Conservation (phyloP, 305 asterid genomes). For the Fraxinus nigra region DNA sequence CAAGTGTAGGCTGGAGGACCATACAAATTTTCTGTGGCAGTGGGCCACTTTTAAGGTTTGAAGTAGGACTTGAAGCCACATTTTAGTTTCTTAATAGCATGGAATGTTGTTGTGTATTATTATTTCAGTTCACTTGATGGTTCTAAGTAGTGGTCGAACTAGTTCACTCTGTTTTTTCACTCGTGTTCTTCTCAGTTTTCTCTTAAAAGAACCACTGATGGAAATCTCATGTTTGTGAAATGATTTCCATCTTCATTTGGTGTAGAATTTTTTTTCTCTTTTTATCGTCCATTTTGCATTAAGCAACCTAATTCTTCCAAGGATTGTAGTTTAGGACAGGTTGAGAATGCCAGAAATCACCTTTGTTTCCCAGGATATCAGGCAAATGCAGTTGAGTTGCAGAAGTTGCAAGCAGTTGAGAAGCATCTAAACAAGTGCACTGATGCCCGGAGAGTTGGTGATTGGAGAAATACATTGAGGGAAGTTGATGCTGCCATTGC, state of each 20-base stretch:
- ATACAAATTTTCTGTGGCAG: constrained; percentile 6
- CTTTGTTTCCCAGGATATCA: constrained; percentile 59
- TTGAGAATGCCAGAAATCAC: constrained; percentile 77
- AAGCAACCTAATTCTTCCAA: constrained; percentile 45
- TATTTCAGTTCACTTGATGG: neutral
- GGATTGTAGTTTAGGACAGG: constrained; percentile 86
- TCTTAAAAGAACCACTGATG: neutral
- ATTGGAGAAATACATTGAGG: constrained; percentile 63
- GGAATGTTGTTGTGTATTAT: neutral
- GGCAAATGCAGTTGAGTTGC: constrained; percentile 58
- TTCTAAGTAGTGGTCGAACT: neutral
- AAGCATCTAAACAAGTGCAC: constrained; percentile 61
- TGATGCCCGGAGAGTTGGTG: constrained; percentile 57
- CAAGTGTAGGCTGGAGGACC: neutral
- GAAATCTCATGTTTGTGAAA: neutral
- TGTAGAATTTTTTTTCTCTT: constrained; percentile 4
- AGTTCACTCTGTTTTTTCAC: neutral
- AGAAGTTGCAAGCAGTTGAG: constrained; percentile 66
- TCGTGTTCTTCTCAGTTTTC: neutral
- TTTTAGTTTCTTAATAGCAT: neutral
- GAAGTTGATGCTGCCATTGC: constrained; percentile 75
- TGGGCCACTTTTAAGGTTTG: constrained; percentile 21
- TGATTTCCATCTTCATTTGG: neutral
- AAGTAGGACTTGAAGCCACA: neutral
- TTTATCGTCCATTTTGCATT: constrained; percentile 24